Percentiles rank a stretch among this genome's conserved stretches.
phyloP scores from a whole-genome alignment of 176 grass and related monocot genomes.

The Elaeis guineensis region DNA sequence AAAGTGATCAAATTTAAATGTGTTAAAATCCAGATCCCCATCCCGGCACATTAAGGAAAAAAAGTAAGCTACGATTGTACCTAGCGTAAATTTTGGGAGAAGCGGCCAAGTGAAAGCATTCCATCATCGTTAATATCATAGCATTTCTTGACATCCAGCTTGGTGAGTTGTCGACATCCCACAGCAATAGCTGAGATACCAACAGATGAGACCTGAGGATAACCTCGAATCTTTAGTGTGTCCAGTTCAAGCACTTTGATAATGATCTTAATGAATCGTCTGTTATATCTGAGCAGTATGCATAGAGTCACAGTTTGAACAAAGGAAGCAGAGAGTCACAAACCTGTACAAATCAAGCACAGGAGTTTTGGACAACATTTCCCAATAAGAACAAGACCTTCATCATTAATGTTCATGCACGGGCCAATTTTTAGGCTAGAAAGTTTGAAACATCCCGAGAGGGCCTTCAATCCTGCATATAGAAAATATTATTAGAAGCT shows the following conservation, averaged over 20 bases:
- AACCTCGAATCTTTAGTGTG: slow-evolving; percentile 64
- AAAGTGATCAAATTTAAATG: not conserved
- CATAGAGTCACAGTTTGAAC: slow-evolving; percentile 1
- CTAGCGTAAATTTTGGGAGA: slow-evolving; percentile 58
- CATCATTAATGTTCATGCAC: slow-evolving; percentile 63
- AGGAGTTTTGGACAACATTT: slow-evolving; percentile 43
- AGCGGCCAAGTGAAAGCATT: slow-evolving; percentile 58
- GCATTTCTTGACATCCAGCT: slow-evolving; percentile 85
- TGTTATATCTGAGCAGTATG: slow-evolving; percentile 73
- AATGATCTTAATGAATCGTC: slow-evolving; percentile 45
- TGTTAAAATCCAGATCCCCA: not conserved
- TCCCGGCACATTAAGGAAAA: not conserved
- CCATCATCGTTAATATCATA: slow-evolving; percentile 53
- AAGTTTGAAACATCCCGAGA: slow-evolving; percentile 51
- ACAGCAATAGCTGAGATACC: slow-evolving; percentile 46
- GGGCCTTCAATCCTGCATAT: slow-evolving; percentile 53
- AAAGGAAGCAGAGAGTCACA: not conserved
- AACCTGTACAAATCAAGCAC: slow-evolving; percentile 85
- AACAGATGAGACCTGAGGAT: slow-evolving; percentile 34
- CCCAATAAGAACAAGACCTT: slow-evolving; percentile 59
- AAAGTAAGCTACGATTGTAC: slow-evolving; percentile 9
- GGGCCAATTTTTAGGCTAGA: slow-evolving; percentile 72
- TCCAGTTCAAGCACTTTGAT: slow-evolving; percentile 56
- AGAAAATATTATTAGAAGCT: not conserved
- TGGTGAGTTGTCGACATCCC: slow-evolving; percentile 52